Conservation (phyloP, 2,329 filamentous ascomycete genomes). For the Coniochaeta sp. region DNA sequence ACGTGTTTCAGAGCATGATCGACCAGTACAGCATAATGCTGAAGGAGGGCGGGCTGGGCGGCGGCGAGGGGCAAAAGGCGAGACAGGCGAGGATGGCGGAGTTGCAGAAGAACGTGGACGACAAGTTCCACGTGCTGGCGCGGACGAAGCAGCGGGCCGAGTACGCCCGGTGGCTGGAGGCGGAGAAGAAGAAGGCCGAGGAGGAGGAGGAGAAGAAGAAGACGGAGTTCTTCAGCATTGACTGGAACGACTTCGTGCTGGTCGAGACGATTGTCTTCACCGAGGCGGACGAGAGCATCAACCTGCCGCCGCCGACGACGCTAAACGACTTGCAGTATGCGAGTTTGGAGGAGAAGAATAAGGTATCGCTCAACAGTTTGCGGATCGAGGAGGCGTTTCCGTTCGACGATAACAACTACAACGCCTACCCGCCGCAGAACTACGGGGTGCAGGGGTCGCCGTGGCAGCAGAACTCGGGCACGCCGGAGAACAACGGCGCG, state of each 20-base stretch:
- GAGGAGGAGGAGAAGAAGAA: slow-evolving; percentile 80
- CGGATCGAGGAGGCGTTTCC: slow-evolving; percentile 96
- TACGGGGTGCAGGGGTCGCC: slow-evolving; percentile 38
- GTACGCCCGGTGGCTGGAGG: slow-evolving; percentile 76
- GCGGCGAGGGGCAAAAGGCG: slow-evolving; percentile 59
- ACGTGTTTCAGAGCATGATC: slow-evolving; percentile 86
- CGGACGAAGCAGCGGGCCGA: slow-evolving; percentile 81
- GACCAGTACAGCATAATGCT: slow-evolving; percentile 88
- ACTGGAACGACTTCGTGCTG: slow-evolving; percentile 97
- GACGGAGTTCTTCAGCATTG: slow-evolving; percentile 72
- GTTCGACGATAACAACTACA: slow-evolving; percentile 58
- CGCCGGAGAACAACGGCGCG: slow-evolving; percentile 20
- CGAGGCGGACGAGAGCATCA: slow-evolving; percentile 76
- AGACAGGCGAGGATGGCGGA: slow-evolving; percentile 67
- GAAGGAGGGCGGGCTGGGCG: slow-evolving; percentile 57
- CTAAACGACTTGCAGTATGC: slow-evolving; percentile 89
- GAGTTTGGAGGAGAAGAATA: slow-evolving; percentile 90
- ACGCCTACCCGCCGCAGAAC: slow-evolving; percentile 37
- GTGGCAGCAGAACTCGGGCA: slow-evolving; percentile 33
- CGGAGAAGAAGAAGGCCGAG: slow-evolving; percentile 82
- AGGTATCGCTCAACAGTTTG: slow-evolving; percentile 74
- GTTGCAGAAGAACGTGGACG: slow-evolving; percentile 65
- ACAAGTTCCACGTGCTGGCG: slow-evolving; percentile 74
- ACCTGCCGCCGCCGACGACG: slow-evolving; percentile 82
- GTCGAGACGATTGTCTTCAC: slow-evolving; percentile 93